Evolutionary conservation across 768 basidiomycete species (phyloP), one percentile per base, ranked within the genome.

Genomic region (Serpula lacrymans): DNA sequence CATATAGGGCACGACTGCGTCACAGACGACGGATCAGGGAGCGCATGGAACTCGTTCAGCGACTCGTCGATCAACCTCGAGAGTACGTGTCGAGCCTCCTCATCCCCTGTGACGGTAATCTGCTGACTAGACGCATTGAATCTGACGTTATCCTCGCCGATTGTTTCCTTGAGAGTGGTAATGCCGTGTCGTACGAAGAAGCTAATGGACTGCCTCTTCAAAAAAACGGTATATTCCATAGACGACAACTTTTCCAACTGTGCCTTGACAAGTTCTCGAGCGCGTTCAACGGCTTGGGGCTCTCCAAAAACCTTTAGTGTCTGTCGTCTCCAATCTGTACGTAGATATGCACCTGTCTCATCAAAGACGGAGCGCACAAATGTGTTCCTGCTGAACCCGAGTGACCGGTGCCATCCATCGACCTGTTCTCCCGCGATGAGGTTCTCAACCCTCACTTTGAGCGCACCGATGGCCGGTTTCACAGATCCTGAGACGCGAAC

Each of bases 361-460:
- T 42, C 36, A 18, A 55, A 47, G 13, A 77, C 50, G 0, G 53
- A 58, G 21, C 48, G 47, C 33, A 74, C 50, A 37, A 77, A 74
- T 1, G 47, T 22, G 35, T 53, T 64, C 6, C 16, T 48, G 5
- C 25, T 22, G 46, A 24, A 34, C 2, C 47, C 51, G 42, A 80
- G 65, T 0, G 66, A 65, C 24, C 64, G 57, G 54, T 80, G 78
- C 79, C 78, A 82, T 24, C 66, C 66, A 3, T 59, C 57, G 3
- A 82, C 58, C 25, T 58, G 71, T 28, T 75, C 71, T 5, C 80
- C 80, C 17, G 63, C 64, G 2, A 68, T 71, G 27, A 82, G 52
- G 37, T 63, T 70, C 53, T 82, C 81, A 0, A 78, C 74, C 37
- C 79, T 62, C 10, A 82, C 79, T 59, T 81, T 82, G 44, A 83